These are phyloP conservation scores for Atkinsonella texensis DNA, from an alignment of 2,329 filamentous ascomycete genomes.

Conservation along the genomic window DNA sequence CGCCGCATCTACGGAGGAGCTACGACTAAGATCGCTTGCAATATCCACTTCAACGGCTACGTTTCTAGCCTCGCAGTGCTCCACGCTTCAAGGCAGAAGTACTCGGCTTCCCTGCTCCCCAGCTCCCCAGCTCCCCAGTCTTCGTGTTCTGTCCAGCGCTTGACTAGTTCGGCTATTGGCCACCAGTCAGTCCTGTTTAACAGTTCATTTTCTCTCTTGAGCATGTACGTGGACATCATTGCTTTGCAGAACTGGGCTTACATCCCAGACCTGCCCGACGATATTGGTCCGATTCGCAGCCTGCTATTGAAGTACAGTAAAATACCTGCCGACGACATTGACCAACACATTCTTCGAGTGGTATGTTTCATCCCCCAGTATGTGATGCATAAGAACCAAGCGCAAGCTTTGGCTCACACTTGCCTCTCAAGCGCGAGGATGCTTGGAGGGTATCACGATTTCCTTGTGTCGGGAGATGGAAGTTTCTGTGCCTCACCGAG, in stretches of 20 bases:
- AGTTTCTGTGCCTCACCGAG: conserved; percentile 33
- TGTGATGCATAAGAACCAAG: not conserved
- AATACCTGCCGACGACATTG: conserved; percentile 22
- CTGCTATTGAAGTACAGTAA: conserved; percentile 27
- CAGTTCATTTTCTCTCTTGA: not conserved
- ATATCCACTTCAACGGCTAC: not conserved
- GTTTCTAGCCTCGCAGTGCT: not conserved
- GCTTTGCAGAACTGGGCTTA: conserved; percentile 25
- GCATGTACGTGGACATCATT: conserved; percentile 21
- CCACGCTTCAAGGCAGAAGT: not conserved
- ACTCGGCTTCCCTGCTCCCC: not conserved
- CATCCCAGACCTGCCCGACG: conserved; percentile 23
- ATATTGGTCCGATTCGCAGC: conserved; percentile 23
- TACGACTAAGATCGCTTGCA: not conserved
- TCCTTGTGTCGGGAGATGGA: conserved; percentile 37
- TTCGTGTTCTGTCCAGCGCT: not conserved
- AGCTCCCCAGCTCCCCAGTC: too few species aligned
- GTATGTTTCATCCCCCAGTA: conserved; percentile 7
- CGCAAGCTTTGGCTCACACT: not conserved
- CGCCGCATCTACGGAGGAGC: not conserved
- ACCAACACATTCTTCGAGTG: conserved; percentile 23
- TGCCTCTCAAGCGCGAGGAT: conserved; percentile 26
- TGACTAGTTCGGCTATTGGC: not conserved
- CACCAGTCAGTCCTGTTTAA: not conserved
- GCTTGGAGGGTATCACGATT: conserved; percentile 33